These are phyloP conservation scores for Clitocybe nebularis DNA, from an alignment of 1,284 basidiomycete species.

Conservation along the genomic window DNA sequence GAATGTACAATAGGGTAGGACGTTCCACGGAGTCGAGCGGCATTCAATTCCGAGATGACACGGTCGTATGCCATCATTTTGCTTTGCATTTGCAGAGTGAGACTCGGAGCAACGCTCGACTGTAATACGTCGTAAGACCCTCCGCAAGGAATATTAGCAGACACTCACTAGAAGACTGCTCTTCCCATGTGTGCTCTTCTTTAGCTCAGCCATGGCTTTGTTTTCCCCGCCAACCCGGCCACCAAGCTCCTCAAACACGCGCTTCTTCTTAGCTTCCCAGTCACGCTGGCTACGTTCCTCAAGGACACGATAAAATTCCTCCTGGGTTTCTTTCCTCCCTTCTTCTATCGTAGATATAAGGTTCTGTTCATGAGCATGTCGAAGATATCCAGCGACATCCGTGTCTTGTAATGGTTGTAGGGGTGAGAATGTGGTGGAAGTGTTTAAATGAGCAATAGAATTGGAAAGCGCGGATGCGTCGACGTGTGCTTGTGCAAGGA, in stretches of 20 bases:
- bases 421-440: slow-evolving; percentile 83
- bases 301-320: slow-evolving; percentile 79
- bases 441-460: slow-evolving; percentile 80
- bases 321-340: slow-evolving; percentile 79
- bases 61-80: slow-evolving; percentile 96
- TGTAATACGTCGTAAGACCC: slow-evolving; percentile 18
- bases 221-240: slow-evolving; percentile 54
- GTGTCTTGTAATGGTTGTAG: slow-evolving; percentile 88
- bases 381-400: slow-evolving; percentile 84
- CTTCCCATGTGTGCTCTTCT: slow-evolving; percentile 57
- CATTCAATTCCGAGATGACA: slow-evolving; percentile 72
- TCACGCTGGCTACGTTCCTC: slow-evolving; percentile 75
- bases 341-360: slow-evolving; percentile 93
- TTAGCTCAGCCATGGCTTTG: slow-evolving; percentile 51
- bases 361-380: slow-evolving; percentile 91
- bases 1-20: slow-evolving; percentile 75
- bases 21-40: slow-evolving; percentile 64
- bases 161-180: slow-evolving; percentile 47
- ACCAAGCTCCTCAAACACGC: slow-evolving; percentile 88
- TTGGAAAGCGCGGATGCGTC: slow-evolving; percentile 79
- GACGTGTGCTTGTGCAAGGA: slow-evolving; percentile 87
- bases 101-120: slow-evolving; percentile 50
- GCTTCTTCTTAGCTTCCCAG: slow-evolving; percentile 89
- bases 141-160: slow-evolving; percentile 1
- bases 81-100: slow-evolving; percentile 78